Conservation (phyloP, 106 monocot species). For the Apostasia shenzhenica region DNA sequence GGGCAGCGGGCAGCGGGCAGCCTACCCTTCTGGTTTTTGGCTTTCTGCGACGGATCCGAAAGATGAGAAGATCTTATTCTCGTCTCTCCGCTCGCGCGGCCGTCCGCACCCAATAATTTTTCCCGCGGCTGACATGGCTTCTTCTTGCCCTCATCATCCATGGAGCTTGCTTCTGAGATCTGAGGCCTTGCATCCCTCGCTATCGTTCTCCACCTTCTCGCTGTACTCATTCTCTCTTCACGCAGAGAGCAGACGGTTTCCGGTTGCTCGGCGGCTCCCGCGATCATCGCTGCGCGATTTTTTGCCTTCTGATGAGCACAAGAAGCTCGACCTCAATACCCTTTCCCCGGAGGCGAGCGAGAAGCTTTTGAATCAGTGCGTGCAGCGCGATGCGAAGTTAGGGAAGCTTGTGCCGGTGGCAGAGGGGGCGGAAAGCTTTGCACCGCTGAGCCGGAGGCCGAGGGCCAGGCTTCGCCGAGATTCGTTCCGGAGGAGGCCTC, state of each 20-base stretch:
- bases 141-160: background rate
- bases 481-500: constrained; percentile 13
- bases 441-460: constrained; percentile 11
- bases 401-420: background rate
- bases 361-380: background rate
- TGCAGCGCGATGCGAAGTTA: background rate
- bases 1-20: no score
- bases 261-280: background rate
- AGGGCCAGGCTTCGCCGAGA: constrained; percentile 3
- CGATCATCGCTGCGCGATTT: background rate
- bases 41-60: no score
- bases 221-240: background rate
- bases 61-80: no score
- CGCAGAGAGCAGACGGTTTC: background rate
- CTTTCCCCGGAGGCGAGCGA: background rate
- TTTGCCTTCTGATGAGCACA: background rate
- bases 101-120: no score
- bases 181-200: background rate
- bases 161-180: background rate
- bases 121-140: background rate
- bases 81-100: no score
- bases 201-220: background rate
- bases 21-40: no score
- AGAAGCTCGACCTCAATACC: background rate
- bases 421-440: background rate